Percentiles rank a stretch among this genome's conserved stretches.
Evolutionary conservation across 805 yeast genomes (phyloP).

Genomic region (Lipomyces lipofer): DNA sequence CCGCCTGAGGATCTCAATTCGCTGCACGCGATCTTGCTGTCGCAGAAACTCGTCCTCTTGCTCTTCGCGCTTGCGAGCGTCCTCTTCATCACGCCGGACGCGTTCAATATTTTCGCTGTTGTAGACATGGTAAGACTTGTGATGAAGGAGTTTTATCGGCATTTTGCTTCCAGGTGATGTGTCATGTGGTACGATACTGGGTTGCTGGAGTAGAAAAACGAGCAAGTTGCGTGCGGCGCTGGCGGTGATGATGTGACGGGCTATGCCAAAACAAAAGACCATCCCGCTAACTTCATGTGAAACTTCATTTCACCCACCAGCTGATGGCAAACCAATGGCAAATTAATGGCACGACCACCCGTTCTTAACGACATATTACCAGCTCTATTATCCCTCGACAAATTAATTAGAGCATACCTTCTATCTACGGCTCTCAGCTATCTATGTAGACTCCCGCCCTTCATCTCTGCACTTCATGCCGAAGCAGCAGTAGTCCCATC

Average conservation of each 20-base stretch:
- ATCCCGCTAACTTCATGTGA: too few species aligned
- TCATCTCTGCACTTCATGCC: background rate
- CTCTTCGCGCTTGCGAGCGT: conserved; percentile 32
- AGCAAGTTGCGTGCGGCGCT: too few species aligned
- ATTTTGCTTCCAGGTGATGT: conserved; percentile 13
- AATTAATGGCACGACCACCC: too few species aligned
- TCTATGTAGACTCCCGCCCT: background rate
- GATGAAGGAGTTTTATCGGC: conserved; percentile 37
- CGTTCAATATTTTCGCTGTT: conserved; percentile 34
- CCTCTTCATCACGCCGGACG: conserved; percentile 35
- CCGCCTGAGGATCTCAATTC: conserved; percentile 23
- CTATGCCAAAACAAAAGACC: too few species aligned
- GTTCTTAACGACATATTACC: too few species aligned
- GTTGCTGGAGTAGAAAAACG: too few species aligned
- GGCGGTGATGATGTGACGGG: too few species aligned
- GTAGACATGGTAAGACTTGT: conserved; percentile 38
- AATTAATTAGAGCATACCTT: background rate
- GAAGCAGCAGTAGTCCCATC: background rate
- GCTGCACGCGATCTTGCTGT: conserved; percentile 24
- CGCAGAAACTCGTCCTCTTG: conserved; percentile 15
- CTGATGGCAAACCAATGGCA: too few species aligned
- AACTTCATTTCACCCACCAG: too few species aligned
- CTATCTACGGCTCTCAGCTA: background rate
- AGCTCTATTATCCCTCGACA: background rate
- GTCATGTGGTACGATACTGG: background rate